Percentiles rank a stretch among this genome's conserved stretches.
These are phyloP conservation scores for Pholiota molesta DNA, from an alignment of 768 basidiomycete genomes.

Conservation along the genomic window DNA sequence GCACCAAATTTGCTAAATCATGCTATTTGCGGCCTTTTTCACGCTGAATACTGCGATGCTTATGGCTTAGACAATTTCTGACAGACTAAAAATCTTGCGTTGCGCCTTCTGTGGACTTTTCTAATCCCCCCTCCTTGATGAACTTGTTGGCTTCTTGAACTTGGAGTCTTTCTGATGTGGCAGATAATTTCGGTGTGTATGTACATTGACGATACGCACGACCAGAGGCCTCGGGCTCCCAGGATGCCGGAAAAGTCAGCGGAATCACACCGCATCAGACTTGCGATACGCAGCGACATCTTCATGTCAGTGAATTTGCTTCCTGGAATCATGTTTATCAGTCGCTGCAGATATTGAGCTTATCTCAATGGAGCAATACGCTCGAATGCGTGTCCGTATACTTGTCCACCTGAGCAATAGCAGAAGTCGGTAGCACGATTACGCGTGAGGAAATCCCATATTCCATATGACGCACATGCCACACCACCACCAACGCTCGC, in stretches of 20 bases:
- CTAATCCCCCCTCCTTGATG: neutral
- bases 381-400: neutral
- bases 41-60: neutral
- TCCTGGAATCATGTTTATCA: neutral
- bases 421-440: neutral
- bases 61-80: neutral
- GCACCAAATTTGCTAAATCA: no score
- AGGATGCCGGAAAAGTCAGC: slow-evolving; percentile 1
- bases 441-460: neutral
- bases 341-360: neutral
- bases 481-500: neutral
- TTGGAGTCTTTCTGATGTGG: slow-evolving; percentile 5
- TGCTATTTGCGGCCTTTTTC: no score
- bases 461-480: neutral
- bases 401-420: neutral
- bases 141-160: neutral
- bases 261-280: slow-evolving; percentile 5
- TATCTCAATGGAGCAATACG: neutral
- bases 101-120: neutral
- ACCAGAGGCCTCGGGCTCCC: slow-evolving; percentile 1
- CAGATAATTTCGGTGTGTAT: neutral
- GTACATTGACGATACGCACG: slow-evolving; percentile 4
- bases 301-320: neutral
- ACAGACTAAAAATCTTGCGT: neutral
- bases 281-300: neutral